Percentiles rank a stretch among this genome's conserved stretches.
phyloP scores from a whole-genome alignment of 2,329 filamentous ascomycete species.

The Albophoma yamanashiensis region DNA sequence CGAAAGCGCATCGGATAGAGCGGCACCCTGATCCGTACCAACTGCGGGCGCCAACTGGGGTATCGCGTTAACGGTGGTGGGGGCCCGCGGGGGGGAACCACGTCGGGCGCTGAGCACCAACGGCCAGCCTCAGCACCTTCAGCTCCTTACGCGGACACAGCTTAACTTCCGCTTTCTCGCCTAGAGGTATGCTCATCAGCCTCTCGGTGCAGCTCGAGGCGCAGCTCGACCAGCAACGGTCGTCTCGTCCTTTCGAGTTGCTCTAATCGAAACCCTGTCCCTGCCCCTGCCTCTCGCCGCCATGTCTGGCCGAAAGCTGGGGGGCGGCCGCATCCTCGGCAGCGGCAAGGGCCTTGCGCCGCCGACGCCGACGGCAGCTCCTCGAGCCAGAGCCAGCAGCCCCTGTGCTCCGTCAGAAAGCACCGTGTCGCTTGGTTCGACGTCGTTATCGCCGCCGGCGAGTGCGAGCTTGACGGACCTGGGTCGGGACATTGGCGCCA shows the following conservation, averaged over 20 bases:
- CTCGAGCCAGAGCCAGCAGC: conserved; percentile 35
- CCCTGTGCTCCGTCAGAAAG: conserved; percentile 52
- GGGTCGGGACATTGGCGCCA: conserved; percentile 68
- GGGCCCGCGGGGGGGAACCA: not conserved
- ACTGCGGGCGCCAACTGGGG: not conserved
- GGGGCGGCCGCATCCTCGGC: conserved; percentile 84
- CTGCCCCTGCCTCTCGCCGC: conserved; percentile 3
- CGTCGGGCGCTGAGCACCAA: not conserved
- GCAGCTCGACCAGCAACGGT: conserved; percentile 22
- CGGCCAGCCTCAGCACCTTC: not conserved
- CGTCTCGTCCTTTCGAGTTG: conserved; percentile 15
- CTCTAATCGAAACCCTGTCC: not conserved
- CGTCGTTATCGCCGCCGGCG: conserved; percentile 49
- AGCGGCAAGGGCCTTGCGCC: conserved; percentile 75
- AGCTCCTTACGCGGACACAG: not conserved
- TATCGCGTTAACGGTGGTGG: not conserved
- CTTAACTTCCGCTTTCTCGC: not conserved
- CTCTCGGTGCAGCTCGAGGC: conserved; percentile 17
- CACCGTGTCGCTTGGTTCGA: conserved; percentile 67
- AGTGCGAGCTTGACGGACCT: conserved; percentile 57
- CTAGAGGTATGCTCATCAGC: conserved; percentile 3
- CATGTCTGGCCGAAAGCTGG: conserved; percentile 81
- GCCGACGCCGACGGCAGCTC: conserved; percentile 30
- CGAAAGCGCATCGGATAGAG: not conserved
- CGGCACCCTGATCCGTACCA: not conserved